phyloP scores from a whole-genome alignment of 2,329 filamentous ascomycete genomes.

The Mollisia scopiformis region DNA sequence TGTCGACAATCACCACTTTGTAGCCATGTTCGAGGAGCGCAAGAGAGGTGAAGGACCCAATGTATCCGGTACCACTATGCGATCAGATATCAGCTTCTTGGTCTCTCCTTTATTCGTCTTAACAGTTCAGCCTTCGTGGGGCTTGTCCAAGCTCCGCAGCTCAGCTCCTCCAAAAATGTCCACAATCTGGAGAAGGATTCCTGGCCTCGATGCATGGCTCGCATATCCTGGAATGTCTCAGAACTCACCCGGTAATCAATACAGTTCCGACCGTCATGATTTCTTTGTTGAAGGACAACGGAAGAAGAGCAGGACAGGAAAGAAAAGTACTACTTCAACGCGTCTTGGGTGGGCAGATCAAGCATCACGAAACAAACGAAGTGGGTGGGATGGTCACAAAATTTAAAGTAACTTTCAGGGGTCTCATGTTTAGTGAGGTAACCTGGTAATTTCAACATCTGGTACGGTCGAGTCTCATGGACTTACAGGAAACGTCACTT shows the following conservation, averaged over 20 bases:
- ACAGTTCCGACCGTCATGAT: conserved; percentile 84
- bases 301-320: neutral
- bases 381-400: conserved; percentile 4
- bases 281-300: conserved; percentile 7
- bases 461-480: neutral
- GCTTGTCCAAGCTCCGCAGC: neutral
- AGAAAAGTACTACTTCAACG: neutral
- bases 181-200: neutral
- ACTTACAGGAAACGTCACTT: neutral
- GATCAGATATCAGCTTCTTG: conserved; percentile 24
- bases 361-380: neutral
- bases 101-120: neutral
- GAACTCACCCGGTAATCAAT: conserved; percentile 83
- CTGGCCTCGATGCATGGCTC: neutral
- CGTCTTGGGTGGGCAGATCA: neutral
- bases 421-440: neutral
- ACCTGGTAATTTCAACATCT: neutral
- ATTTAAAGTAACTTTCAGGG: neutral
- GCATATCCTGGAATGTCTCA: neutral
- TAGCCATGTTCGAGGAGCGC: conserved; percentile 92
- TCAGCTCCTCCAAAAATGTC: neutral
- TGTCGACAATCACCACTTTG: conserved; percentile 96
- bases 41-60: conserved; percentile 94
- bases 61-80: conserved; percentile 93
- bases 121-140: neutral